These are phyloP conservation scores for Cynara cardunculus DNA, from an alignment of 129 eudicot genomes.

Conservation along the genomic window DNA sequence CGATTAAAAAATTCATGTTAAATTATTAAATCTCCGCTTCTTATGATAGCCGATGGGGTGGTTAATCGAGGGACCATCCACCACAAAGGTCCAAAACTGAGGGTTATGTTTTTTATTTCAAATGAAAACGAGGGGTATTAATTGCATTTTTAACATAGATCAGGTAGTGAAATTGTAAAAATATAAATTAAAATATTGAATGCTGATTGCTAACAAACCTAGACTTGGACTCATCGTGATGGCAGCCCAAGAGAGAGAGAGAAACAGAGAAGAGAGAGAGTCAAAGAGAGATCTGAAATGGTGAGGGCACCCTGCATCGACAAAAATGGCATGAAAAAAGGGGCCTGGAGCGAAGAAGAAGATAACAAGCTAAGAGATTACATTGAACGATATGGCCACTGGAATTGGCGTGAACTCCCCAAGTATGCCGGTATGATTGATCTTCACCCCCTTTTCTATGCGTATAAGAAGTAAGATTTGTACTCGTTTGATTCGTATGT, in stretches of 20 bases:
- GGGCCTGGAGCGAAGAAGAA: constrained; percentile 45
- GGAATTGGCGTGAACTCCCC: constrained; percentile 46
- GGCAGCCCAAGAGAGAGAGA: constrained; percentile 21
- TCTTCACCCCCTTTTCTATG: not conserved
- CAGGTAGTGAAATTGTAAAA: constrained; percentile 21
- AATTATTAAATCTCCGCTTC: not conserved
- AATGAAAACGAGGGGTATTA: not conserved
- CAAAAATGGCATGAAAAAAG: constrained; percentile 38
- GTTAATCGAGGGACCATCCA: constrained; percentile 2
- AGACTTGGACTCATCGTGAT: constrained; percentile 33
- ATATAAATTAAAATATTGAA: constrained; percentile 18
- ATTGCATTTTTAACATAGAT: not conserved
- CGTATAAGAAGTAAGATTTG: not conserved
- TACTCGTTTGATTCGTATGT: not conserved
- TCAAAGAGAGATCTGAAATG: constrained; percentile 32
- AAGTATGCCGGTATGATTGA: constrained; percentile 34
- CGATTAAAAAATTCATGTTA: not conserved
- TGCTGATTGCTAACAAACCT: constrained; percentile 33
- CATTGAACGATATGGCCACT: constrained; percentile 35
- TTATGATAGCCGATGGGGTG: not conserved
- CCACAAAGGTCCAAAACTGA: not conserved
- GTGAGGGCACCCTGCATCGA: constrained; percentile 44
- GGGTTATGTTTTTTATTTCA: not conserved
- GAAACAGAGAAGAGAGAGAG: constrained; percentile 15
- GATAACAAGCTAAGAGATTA: constrained; percentile 34